Conservation (phyloP, 371 early-diverging fungal species). For the Coemansia sp. region DNA sequence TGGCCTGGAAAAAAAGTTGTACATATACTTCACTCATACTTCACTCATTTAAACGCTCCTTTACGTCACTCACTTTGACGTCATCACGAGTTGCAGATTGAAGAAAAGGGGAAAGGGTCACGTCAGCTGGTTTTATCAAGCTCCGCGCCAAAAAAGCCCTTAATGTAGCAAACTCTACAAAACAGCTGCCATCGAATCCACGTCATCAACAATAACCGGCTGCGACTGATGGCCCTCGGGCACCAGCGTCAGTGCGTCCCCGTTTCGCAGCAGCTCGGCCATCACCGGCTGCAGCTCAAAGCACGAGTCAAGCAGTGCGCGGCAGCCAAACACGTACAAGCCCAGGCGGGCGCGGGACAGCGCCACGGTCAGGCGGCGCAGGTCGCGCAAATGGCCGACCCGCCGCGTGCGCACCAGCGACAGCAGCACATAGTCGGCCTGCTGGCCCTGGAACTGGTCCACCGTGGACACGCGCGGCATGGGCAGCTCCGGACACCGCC, state of each 20-base stretch:
- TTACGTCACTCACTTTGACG: slow-evolving; percentile 3
- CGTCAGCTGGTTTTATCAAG: not conserved
- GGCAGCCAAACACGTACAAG: slow-evolving; percentile 84
- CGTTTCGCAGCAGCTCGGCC: slow-evolving; percentile 18
- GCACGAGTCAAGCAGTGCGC: slow-evolving; percentile 70
- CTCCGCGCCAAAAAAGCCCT: not conserved
- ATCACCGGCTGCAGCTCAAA: slow-evolving; percentile 59
- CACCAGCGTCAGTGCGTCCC: slow-evolving; percentile 23
- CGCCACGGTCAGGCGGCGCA: slow-evolving; percentile 85
- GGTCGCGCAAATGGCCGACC: slow-evolving; percentile 90
- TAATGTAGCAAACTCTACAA: not conserved
- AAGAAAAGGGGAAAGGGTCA: not conserved
- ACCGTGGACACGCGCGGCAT: slow-evolving; percentile 81
- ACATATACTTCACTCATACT: not conserved
- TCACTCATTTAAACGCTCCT: not conserved
- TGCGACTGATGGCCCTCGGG: slow-evolving; percentile 9
- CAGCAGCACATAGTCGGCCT: slow-evolving; percentile 90
- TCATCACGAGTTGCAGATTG: not conserved
- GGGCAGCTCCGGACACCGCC: slow-evolving; percentile 81
- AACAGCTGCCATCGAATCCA: not conserved
- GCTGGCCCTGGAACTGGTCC: slow-evolving; percentile 95
- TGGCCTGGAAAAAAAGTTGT: too few species aligned
- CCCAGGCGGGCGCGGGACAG: slow-evolving; percentile 92
- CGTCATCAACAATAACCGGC: not conserved
- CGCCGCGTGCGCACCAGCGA: slow-evolving; percentile 88